These are phyloP conservation scores for Parachaetomium inaequale DNA, from an alignment of 495 filamentous ascomycete genomes.

Conservation along the genomic window DNA sequence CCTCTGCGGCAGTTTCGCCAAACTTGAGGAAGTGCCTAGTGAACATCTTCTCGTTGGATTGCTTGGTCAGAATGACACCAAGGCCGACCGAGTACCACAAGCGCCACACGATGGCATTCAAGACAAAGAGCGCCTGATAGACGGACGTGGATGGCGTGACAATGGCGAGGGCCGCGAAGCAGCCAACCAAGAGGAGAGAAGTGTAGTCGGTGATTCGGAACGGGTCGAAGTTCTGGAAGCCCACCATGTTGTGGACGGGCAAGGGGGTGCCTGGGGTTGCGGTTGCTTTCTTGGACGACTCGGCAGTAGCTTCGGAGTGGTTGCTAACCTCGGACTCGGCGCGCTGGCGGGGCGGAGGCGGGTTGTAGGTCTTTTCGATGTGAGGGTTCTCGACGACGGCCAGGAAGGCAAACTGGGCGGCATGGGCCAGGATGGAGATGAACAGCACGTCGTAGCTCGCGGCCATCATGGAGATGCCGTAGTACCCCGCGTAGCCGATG, in stretches of 20 bases:
- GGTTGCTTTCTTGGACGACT: conserved; percentile 17
- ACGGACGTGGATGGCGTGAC: conserved; percentile 72
- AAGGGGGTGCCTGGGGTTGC: conserved; percentile 43
- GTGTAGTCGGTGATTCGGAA: conserved; percentile 81
- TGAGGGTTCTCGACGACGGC: conserved; percentile 90
- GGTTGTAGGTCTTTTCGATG: conserved; percentile 97
- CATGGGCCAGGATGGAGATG: conserved; percentile 93
- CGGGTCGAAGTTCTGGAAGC: conserved; percentile 78
- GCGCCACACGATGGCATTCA: conserved; percentile 77
- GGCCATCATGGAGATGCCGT: conserved; percentile 97
- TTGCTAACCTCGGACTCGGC: conserved; percentile 38
- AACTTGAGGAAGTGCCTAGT: conserved; percentile 97
- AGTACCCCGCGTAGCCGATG: conserved; percentile 96
- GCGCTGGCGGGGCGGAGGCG: conserved; percentile 71
- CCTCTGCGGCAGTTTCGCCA: conserved; percentile 82
- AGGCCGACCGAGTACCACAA: conserved; percentile 91
- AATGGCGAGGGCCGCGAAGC: conserved; percentile 66
- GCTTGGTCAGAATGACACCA: conserved; percentile 75
- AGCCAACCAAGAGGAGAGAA: conserved; percentile 67
- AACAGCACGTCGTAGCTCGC: conserved; percentile 96
- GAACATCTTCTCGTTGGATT: conserved; percentile 88
- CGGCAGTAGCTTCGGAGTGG: conserved; percentile 16
- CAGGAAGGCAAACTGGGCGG: conserved; percentile 90
- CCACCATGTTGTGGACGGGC: conserved; percentile 75
- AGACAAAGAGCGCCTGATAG: conserved; percentile 73